Evolutionary conservation across 805 yeast species (phyloP).

Genomic region (Candida nanaspora): DNA sequence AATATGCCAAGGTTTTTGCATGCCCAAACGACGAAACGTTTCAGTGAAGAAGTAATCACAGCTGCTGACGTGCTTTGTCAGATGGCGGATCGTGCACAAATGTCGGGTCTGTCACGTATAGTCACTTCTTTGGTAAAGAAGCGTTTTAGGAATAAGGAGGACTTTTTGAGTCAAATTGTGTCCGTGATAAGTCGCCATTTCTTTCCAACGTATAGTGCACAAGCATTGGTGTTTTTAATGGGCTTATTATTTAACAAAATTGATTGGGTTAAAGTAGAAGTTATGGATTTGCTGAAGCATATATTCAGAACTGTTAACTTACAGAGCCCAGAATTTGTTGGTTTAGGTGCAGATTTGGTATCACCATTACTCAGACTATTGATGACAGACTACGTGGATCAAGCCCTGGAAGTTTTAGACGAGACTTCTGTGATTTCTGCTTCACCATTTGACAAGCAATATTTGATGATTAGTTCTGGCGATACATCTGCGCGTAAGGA

Average conservation of each 20-base stretch:
- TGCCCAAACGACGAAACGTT: conserved; percentile 55
- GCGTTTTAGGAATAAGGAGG: conserved; percentile 84
- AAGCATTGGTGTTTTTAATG: conserved; percentile 63
- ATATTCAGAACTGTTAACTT: conserved; percentile 74
- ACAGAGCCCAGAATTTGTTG: conserved; percentile 68
- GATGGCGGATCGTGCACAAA: conserved; percentile 51
- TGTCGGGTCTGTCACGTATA: conserved; percentile 56
- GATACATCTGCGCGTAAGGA: conserved; percentile 71
- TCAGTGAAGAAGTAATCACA: conserved; percentile 40
- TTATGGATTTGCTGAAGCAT: conserved; percentile 67
- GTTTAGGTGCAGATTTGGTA: conserved; percentile 91
- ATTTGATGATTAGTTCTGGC: conserved; percentile 86
- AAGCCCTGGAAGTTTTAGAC: conserved; percentile 85
- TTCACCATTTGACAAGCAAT: conserved; percentile 84
- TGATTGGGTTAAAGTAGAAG: conserved; percentile 74
- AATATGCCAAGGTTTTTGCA: conserved; percentile 82
- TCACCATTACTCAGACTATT: conserved; percentile 78
- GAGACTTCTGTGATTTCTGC: conserved; percentile 83
- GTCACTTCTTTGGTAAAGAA: conserved; percentile 69
- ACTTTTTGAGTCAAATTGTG: conserved; percentile 76
- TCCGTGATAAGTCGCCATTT: conserved; percentile 60
- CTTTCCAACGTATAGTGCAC: conserved; percentile 70
- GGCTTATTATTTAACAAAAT: conserved; percentile 74
- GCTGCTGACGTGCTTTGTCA: conserved; percentile 51
- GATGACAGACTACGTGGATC: conserved; percentile 80